These are phyloP conservation scores for Leccinum fibrillosum DNA, from an alignment of 768 basidiomycete species.

Conservation along the genomic window DNA sequence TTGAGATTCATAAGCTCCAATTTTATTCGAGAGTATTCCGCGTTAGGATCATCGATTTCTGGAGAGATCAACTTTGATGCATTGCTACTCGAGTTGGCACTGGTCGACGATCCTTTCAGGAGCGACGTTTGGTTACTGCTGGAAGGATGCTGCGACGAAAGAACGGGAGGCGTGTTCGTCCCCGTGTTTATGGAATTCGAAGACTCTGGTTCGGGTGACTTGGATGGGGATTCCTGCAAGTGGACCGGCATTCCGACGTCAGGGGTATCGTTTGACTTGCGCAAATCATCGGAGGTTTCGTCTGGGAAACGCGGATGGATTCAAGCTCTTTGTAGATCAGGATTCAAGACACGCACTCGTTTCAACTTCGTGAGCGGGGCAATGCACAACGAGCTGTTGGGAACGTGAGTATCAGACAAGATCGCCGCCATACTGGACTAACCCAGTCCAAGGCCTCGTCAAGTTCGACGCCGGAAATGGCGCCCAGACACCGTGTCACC, in stretches of 20 bases:
- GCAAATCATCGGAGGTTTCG: conserved; percentile 13
- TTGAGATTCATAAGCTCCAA: conserved; percentile 50
- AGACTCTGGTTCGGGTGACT: not conserved
- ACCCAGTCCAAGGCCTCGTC: conserved; percentile 95
- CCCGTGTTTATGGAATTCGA: conserved; percentile 30
- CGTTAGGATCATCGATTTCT: conserved; percentile 53
- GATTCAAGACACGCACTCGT: conserved; percentile 23
- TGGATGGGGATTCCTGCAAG: conserved; percentile 1
- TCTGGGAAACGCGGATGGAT: conserved; percentile 2
- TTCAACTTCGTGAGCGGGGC: conserved; percentile 55
- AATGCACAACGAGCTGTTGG: conserved; percentile 61
- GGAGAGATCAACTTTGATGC: conserved; percentile 32
- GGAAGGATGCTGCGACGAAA: conserved; percentile 27
- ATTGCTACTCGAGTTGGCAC: conserved; percentile 1
- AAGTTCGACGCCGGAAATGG: conserved; percentile 65
- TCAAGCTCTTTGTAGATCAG: not conserved
- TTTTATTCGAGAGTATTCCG: conserved; percentile 61
- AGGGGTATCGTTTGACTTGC: conserved; percentile 2
- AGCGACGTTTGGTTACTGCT: not conserved
- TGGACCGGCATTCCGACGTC: conserved; percentile 1
- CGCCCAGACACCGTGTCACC: conserved; percentile 67
- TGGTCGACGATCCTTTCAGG: conserved; percentile 6
- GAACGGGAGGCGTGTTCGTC: conserved; percentile 38
- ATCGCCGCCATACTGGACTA: conserved; percentile 19
- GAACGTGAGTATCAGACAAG: conserved; percentile 6